Evolutionary conservation across 495 filamentous ascomycete species (phyloP), one percentile per base, ranked within the genome.

Genomic region (Aspergillus heteromorphus): DNA sequence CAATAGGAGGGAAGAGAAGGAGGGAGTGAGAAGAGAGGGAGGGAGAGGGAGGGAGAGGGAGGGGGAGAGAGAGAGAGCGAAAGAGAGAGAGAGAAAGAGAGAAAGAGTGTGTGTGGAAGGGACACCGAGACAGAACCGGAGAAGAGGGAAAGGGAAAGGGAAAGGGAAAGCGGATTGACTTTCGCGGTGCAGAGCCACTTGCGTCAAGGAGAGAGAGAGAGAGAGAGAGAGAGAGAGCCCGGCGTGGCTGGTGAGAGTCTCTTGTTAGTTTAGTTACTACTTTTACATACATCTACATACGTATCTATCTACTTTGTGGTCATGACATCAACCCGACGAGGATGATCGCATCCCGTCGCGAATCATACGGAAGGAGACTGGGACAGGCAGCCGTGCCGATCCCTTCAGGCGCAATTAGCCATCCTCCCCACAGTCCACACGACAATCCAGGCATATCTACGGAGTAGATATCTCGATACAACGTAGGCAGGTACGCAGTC

Each of bases 101-200:
- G 19, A 18, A 17, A 42, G 16, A 19, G 19, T 18, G 19, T 19
- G 40, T 17, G 19, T 18, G 19, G 1, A 16, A 47, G 21, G 47
- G 45, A 47, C 17, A 34, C 30, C 7, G 7, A 29, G 45, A 21
- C 23, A 21, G 41, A 42, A 42, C 9, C 9, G 3, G 4, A 42
- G 19, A 18, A 19, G 19, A 42, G 9, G 9, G 40, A 42, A 16
- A 17, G 19, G 7, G 16, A 19, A 2, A 30, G 17, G 43, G 13
- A 1, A 17, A 16, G 21, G 3, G 20, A 23, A 14, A 17, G 27
- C 36, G 57, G 50, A 38, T 53, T 60, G 52, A 60, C 38, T 53
- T 60, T 38, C 34, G 34, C 23, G 27, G 13, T n/a, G 43, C 43
- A 27, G 43, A 47, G 43, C 43, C 43, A 47, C 43, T 47, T 47